phyloP scores from a whole-genome alignment of 257 asterid genomes.

The Petrea volubilis region DNA sequence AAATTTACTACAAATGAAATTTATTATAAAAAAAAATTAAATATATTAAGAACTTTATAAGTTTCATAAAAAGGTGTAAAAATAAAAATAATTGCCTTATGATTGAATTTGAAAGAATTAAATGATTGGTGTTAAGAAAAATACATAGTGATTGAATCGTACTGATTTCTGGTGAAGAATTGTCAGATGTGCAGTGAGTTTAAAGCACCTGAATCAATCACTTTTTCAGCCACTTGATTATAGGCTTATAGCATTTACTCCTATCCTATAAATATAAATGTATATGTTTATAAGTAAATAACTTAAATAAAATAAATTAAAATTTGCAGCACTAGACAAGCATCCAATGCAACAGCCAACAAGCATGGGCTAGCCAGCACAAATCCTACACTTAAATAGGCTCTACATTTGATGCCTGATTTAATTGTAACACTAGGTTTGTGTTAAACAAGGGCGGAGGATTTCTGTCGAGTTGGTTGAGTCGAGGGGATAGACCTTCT shows the following conservation, averaged over 20 bases:
- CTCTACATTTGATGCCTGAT: not conserved
- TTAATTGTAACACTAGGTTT: not conserved
- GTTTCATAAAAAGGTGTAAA: not conserved
- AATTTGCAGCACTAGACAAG: not conserved
- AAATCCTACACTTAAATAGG: not conserved
- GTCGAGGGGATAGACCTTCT: no score
- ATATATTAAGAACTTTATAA: not conserved
- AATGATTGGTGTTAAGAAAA: conserved; percentile 11
- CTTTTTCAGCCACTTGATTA: conserved; percentile 23
- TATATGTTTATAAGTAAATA: not conserved
- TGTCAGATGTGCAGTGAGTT: conserved; percentile 7
- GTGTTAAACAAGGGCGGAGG: no score
- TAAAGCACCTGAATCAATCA: not conserved
- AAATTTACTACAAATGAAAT: no score
- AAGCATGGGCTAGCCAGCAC: conserved; percentile 4
- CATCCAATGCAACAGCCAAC: conserved; percentile 33
- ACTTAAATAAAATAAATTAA: not conserved
- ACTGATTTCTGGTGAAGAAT: not conserved
- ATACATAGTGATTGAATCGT: conserved; percentile 3
- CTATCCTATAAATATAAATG: not conserved
- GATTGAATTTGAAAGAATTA: conserved; percentile 24
- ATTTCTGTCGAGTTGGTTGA: no score
- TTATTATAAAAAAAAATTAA: no score
- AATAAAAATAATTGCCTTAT: conserved; percentile 8
- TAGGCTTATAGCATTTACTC: not conserved